Conservation (phyloP, 1,284 basidiomycete genomes). For the Trichosporon asahii region DNA sequence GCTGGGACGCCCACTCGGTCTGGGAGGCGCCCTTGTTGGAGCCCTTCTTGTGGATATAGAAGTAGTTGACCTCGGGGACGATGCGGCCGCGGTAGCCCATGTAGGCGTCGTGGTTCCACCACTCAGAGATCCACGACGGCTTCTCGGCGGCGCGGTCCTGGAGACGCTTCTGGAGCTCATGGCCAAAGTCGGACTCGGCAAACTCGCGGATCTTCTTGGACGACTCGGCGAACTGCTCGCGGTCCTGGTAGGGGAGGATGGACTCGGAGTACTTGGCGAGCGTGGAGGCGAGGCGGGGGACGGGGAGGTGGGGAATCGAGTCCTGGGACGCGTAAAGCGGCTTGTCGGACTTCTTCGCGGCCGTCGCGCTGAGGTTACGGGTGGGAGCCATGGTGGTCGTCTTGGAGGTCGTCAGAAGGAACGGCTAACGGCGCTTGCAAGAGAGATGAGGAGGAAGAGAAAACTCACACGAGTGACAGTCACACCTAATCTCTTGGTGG, state of each 20-base stretch:
- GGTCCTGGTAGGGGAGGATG: conserved; percentile 69
- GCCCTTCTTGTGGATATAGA: conserved; percentile 82
- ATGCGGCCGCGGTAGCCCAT: conserved; percentile 66
- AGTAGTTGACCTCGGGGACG: conserved; percentile 92
- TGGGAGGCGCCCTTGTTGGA: conserved; percentile 57
- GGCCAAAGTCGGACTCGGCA: conserved; percentile 64
- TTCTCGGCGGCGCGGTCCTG: conserved; percentile 64
- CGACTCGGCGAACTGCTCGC: conserved; percentile 62
- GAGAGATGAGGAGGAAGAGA: not conserved
- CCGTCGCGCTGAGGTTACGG: conserved; percentile 15
- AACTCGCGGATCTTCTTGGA: conserved; percentile 66
- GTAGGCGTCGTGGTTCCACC: conserved; percentile 93
- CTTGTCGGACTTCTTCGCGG: conserved; percentile 23
- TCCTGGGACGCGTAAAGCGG: conserved; percentile 77
- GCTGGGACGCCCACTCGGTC: conserved; percentile 68
- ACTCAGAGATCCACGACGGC: conserved; percentile 87
- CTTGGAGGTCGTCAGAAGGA: conserved; percentile 3
- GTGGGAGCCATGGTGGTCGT: conserved; percentile 17
- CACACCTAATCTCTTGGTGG: conserved; percentile 12
- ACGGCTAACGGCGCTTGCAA: not conserved
- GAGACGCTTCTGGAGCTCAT: conserved; percentile 75
- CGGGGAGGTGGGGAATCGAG: conserved; percentile 75
- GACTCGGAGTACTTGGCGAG: conserved; percentile 80
- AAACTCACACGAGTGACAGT: conserved; percentile 10
- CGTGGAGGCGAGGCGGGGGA: conserved; percentile 76